Evolutionary conservation across 352 stramenopile species (phyloP), one percentile per base, ranked within the genome.

Genomic region (Salisapilia sapeloensis): DNA sequence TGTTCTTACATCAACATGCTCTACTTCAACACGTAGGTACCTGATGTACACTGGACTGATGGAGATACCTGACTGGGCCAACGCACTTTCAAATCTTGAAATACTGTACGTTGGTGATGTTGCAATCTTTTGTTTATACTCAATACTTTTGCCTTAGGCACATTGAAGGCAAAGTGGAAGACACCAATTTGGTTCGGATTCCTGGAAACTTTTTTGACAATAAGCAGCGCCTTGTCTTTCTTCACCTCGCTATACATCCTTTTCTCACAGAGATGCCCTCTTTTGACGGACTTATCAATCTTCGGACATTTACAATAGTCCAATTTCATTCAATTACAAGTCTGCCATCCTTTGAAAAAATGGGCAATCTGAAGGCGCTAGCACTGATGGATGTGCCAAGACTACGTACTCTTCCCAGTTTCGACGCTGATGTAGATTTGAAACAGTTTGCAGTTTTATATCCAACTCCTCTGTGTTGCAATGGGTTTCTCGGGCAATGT

Each of bases 31-130:
- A n/a, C n/a, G n/a, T 24, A 72, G 55, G 9, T 50, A 55, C 0
- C 36, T 74, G 11, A 43, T 60, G 2, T 62, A 72, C 29, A 58
- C 55, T 0, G 46, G 65, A 26, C 67, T 47, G 0, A 18, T 38
- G 9, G 47, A 34, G 4, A 12, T 72, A 9, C 53, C 59, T 4
- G 27, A 21, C 2, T 65, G 59, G 55, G 46, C 44, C 23, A 63
- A 48, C 17, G 24, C 52, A 4, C 46, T 56, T 23, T 38, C 42
- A 0, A 39, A 49, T 1, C 53, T 72, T 8, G 44, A 69, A 31
- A 58, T 48, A 24, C 9, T 72, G 53, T 65, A 39, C 19, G 49
- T 40, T 8, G 1, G 45, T 25, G 13, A 16, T 36, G n/a, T n/a
- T n/a, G n/a, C n/a, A n/a, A n/a, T n/a, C n/a, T n/a, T n/a, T n/a